Base-by-base conservation (phyloP, 2,329 filamentous ascomycete genomes). In the Zymoseptoria pseudotritici region DNA sequence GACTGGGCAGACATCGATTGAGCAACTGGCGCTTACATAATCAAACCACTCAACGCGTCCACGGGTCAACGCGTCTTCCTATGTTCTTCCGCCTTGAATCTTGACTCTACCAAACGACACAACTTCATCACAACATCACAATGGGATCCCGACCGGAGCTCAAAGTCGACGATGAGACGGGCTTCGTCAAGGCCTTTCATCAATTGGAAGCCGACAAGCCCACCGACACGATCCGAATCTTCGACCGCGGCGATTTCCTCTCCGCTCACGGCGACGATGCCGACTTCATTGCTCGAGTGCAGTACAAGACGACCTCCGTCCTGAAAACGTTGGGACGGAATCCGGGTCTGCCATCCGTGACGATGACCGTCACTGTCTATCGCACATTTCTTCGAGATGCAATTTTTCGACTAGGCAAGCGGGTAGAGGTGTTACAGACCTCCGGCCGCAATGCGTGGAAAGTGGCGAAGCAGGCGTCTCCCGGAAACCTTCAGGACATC, bases 301-400 rank as follows among this genome's bases (percentile, higher is more conserved):
- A 97, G 61, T 99, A 99, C 83, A 96, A 96, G 77, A 97, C 94
- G 4, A 97, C 92, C 1, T 96, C 94, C 0, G 94, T 99, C 17
- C 83, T 99, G 21, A 86, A 93, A 67, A 91, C 94, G 68, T 83
- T 99, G 21, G 94, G 94, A 63, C 86, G 87, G 72, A 86, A 89
- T 61, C 90, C 88, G n/a, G 88, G 89, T 54, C 83, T 99, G 1
- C 85, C 91, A 5, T 99, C 94, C 2, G 94, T 99, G 50, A 97
- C 94, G 1, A 91, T 99, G 86, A 94, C 92, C 55, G 81, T 91
- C 60, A 97, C 93, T 2, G 94, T 97, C 3, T 99, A 94, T 76
- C 88, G 92, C 57, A 96, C 95, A 69, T 97, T 99, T 73, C 85
- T 99, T 7, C 86, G 94, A 70, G 94, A 99, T 75, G 91, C 92